Base-by-base conservation (phyloP, 2,329 filamentous ascomycete genomes). In the Elsinoe ampelina region DNA sequence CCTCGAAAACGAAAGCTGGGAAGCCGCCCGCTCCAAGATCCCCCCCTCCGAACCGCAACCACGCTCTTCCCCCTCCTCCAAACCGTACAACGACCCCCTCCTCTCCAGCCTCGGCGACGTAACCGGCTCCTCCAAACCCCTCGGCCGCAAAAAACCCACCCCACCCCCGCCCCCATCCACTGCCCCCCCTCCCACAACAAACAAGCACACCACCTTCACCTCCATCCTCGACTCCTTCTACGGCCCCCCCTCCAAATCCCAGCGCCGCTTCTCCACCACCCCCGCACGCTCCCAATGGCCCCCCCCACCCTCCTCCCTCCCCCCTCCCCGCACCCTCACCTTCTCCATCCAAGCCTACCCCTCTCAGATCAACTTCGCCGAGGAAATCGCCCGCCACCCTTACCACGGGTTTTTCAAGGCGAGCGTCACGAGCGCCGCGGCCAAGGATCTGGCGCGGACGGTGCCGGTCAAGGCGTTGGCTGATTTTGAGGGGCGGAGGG, bases 281-380 rank as follows among this genome's bases (percentile, higher is more conserved):
- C n/a, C 43, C 19, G 5, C 8, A 12, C 35, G 1, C 10, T 32
- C 13, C 41, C 19, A 45, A n/a, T 34, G 45, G 36, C 32, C 48
- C 26, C 43, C 36, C 6, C 54, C 55, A 11, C 57, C 57, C 32
- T 52, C 56, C 3, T 47, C 58, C 11, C 50, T 56, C 32, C 52
- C 45, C 55, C 58, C 55, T 55, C 48, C 52, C 13, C 55, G 35
- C 47, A 58, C 52, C 48, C 45, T 51, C 50, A 62, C 66, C 68
- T 77, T 75, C 63, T 70, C 74, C 55, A 63, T 77, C 36, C 67
- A 67, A 13, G 62, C 73, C 38, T 71, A 73, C 60, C 63, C 66
- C 7, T 69, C 70, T 5, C 68, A 66, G 36, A 65, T 63, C 34
- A 64, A 72, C 15, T 73, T 75, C 59, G 67, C 70, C 45, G 73